Percentiles rank a stretch among this genome's conserved stretches.
Conservation (phyloP, 75 land plant species). For the Selaginella tamariscina region DNA sequence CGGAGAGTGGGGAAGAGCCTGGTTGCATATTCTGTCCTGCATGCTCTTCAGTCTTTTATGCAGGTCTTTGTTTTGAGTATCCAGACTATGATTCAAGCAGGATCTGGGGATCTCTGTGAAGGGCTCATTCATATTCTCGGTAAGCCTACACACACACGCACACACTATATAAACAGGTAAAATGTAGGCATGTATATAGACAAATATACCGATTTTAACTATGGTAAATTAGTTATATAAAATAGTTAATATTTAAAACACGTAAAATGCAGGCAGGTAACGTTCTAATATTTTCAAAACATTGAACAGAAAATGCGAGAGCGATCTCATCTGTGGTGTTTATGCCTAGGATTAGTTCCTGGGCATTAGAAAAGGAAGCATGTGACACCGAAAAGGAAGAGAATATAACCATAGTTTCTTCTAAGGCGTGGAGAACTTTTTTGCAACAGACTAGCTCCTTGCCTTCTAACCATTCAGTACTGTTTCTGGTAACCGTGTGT, state of each 20-base stretch:
- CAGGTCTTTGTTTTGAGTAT: slow-evolving; percentile 59
- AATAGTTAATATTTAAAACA: not conserved
- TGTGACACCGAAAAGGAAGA: not conserved
- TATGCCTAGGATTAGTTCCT: slow-evolving; percentile 79
- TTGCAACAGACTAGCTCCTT: slow-evolving; percentile 1
- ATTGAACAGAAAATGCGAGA: slow-evolving; percentile 22
- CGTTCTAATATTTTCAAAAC: not conserved
- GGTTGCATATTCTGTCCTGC: slow-evolving; percentile 61
- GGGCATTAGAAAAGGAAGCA: slow-evolving; percentile 46
- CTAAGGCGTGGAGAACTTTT: slow-evolving; percentile 13
- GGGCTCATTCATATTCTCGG: slow-evolving; percentile 68
- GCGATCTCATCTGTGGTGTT: slow-evolving; percentile 44
- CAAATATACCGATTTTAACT: too few relatives aligned
- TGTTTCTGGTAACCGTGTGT: slow-evolving; percentile 7
- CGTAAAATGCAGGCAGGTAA: not conserved
- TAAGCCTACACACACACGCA: too few relatives aligned
- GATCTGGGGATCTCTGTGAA: slow-evolving; percentile 59
- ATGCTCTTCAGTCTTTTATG: slow-evolving; percentile 52
- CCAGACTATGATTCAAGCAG: slow-evolving; percentile 77
- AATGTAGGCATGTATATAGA: too few relatives aligned
- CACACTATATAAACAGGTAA: too few relatives aligned
- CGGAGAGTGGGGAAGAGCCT: slow-evolving; percentile 64
- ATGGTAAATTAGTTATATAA: not conserved
- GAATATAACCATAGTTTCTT: not conserved
- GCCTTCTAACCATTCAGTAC: not conserved